phyloP scores from a whole-genome alignment of 345 rosid genomes.

The Iberis pinnata region DNA sequence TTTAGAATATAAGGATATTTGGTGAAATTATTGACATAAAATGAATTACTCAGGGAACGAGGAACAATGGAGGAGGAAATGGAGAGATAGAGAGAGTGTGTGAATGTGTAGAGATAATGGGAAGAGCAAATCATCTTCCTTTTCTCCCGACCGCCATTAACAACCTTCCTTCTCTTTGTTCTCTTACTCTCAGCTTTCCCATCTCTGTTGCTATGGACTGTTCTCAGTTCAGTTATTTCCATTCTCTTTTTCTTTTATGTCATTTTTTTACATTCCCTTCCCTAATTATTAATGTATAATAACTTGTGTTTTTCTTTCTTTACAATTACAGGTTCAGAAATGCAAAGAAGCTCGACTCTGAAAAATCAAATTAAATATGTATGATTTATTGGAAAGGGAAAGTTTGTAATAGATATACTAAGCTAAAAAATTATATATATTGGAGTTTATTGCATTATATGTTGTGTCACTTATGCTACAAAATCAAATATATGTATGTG shows the following conservation, averaged over 20 bases:
- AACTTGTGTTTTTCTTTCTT: not conserved
- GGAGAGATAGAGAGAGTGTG: slow-evolving; percentile 27
- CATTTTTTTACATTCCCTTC: no score
- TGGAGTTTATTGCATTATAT: not conserved
- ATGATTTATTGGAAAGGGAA: not conserved
- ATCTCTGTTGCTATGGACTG: slow-evolving; percentile 38
- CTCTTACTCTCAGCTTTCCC: slow-evolving; percentile 39
- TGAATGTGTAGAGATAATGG: slow-evolving; percentile 38
- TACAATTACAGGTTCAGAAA: not conserved
- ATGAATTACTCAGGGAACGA: slow-evolving; percentile 4
- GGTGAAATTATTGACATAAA: no score
- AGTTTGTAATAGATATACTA: no score
- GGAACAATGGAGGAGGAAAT: not conserved
- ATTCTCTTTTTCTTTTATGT: not conserved
- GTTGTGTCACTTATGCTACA: not conserved
- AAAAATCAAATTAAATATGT: no score
- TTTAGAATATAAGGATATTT: no score
- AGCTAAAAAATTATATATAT: not conserved
- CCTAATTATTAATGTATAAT: no score
- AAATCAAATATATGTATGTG: not conserved
- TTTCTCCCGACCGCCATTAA: slow-evolving; percentile 12
- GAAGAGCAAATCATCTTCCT: slow-evolving; percentile 25
- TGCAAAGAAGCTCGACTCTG: not conserved
- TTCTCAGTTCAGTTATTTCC: slow-evolving; percentile 29
- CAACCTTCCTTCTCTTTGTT: slow-evolving; percentile 30